Percentiles rank a stretch among this genome's conserved stretches.
These are phyloP conservation scores for Casuarina glauca DNA, from an alignment of 306 rosid species.

Conservation along the genomic window DNA sequence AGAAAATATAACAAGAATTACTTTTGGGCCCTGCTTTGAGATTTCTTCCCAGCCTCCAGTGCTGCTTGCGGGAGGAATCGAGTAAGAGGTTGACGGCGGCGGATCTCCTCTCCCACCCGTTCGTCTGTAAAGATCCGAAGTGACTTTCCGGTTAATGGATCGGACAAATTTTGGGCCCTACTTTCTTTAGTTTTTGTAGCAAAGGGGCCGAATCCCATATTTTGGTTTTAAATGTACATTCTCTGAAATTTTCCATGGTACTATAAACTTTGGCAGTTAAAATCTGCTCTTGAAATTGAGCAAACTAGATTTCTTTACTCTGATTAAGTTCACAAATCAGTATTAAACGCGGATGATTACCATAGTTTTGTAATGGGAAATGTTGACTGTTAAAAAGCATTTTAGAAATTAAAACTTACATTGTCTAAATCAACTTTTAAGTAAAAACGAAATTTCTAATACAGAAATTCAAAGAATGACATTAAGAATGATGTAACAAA, in stretches of 20 bases:
- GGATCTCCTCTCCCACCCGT: slow-evolving; percentile 73
- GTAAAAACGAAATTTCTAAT: too few species aligned
- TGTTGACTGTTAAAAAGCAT: too few species aligned
- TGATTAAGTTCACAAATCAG: too few species aligned
- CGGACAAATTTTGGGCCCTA: not conserved
- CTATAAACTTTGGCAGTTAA: not conserved
- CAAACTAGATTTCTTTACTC: not conserved
- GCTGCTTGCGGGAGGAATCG: slow-evolving; percentile 82
- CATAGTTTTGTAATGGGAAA: too few species aligned
- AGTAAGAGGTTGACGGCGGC: slow-evolving; percentile 70
- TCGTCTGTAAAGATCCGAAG: slow-evolving; percentile 39
- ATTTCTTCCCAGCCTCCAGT: slow-evolving; percentile 60
- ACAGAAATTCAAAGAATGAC: too few species aligned
- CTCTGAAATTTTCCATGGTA: not conserved
- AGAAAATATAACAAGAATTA: not conserved
- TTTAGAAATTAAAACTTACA: too few species aligned
- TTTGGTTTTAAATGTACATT: not conserved
- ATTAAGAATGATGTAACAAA: too few species aligned
- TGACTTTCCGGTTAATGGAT: slow-evolving; percentile 8
- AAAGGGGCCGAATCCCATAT: not conserved
- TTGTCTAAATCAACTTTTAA: too few species aligned
- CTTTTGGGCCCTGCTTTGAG: slow-evolving; percentile 76
- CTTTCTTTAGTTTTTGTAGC: slow-evolving; percentile 7
- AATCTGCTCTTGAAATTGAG: not conserved
- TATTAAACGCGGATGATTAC: too few species aligned